Base-by-base conservation (phyloP, 768 basidiomycete species). In the Lentinula guzmanii region DNA sequence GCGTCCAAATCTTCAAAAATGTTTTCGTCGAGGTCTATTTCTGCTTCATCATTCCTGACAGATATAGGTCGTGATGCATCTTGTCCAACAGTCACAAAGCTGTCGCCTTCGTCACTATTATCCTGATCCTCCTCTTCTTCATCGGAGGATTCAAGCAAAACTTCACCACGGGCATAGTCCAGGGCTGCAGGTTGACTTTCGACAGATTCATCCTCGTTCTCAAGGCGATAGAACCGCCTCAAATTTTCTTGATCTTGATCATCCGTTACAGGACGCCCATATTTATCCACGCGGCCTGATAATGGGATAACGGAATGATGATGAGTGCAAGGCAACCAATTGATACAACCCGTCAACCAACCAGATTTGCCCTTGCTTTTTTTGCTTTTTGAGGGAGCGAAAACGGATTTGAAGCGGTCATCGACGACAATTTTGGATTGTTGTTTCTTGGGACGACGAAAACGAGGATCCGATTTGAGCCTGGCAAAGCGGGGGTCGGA, bases 161-260 rank as follows among this genome's bases (percentile, higher is more conserved):
- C 87, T 67, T 87, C 89, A 60, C 97, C 97, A 62, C 97, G 89
- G 53, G 97, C 97, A 68, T 89, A 91, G 74, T 98, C 96, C 33
- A 85, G 80, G 54, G 75, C 74, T 18, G 72, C 67, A 31, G 68
- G 69, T 4, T 69, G 66, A 39, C 69, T 70, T 18, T 74, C 74
- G 21, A 72, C 72, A 28, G 73, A 65, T 24, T 72, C 74, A 16
- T 75, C 77, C 35, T 79, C 80, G 24, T 73, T 72, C 58, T 84
- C 84, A 15, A 95, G 77, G 33, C 85, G 89, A 70, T 96, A 96
- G 74, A 91, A 95, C 54, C 86, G 82, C 62, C 84, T 84, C 45
- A 97, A 71, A 66, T 87, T 84, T 61, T 94, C 93, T 58, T 82
- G 78, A 57, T 93, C 89, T 53, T 90, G 86, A 5, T 79, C 81